Conservation (phyloP, 1,284 basidiomycete species). For the Puccinia brachypodii region DNA sequence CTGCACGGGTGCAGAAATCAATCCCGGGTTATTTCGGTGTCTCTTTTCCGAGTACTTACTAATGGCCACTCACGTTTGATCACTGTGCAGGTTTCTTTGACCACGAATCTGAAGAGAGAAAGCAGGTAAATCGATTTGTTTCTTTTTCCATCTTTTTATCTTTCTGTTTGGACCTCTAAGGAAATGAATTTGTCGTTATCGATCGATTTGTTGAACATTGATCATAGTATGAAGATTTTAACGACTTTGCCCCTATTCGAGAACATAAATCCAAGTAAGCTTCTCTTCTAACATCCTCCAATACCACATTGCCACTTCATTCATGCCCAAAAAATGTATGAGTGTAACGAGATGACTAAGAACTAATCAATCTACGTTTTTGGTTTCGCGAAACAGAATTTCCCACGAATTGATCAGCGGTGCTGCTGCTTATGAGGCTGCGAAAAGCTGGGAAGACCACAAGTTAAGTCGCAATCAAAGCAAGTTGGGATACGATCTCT, state of each 20-base stretch:
- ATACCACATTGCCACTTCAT: background rate
- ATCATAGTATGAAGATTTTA: slow-evolving; percentile 28
- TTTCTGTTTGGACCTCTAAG: background rate
- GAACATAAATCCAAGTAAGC: slow-evolving; percentile 39
- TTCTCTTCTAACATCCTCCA: background rate
- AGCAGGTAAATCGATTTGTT: background rate
- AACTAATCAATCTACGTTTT: no score
- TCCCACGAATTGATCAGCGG: slow-evolving; percentile 46
- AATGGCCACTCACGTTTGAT: no score
- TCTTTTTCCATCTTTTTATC: background rate
- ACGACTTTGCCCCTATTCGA: slow-evolving; percentile 14
- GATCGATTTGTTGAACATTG: background rate
- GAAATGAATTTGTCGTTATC: background rate
- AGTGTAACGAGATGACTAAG: no score
- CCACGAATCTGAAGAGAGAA: slow-evolving; percentile 26
- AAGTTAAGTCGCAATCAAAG: slow-evolving; percentile 33
- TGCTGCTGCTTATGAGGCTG: slow-evolving; percentile 44
- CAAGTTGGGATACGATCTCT: background rate
- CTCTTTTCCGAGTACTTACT: no score
- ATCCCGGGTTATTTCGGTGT: no score
- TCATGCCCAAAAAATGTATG: no score
- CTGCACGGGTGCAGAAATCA: no score
- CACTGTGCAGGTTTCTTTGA: slow-evolving; percentile 19
- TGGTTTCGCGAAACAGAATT: slow-evolving; percentile 13
- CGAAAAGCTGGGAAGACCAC: slow-evolving; percentile 47